Base-by-base conservation (phyloP, 352 stramenopile genomes). In the Phytophthora cryptogea region DNA sequence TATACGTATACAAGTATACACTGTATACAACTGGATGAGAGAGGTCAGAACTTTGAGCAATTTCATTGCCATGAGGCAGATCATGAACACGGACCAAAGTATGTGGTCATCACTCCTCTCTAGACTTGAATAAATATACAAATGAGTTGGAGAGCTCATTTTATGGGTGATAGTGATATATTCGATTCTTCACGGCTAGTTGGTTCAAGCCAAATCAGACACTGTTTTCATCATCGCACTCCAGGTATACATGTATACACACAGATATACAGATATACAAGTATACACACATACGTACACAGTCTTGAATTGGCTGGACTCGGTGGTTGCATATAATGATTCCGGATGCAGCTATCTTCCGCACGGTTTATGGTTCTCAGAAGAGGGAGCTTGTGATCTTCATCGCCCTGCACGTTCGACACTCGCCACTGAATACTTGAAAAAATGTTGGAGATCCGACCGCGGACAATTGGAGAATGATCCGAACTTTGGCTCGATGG, bases 151-250 rank as follows among this genome's bases (percentile, higher is more conserved):
- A 88, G 78, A 65, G 86, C 86, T 95, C 86, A 95, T 89, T 91
- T 93, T 93, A 95, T 95, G 86, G 86, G 86, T 95, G 86, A 95
- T 95, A 92, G 83, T 95, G 83, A 90, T 92, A 90, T 84, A 86
- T 93, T 92, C 62, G 72, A 91, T 51, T 92, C 86, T 79, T 90
- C 86, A 95, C 58, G 82, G 83, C 86, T 95, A 93, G 86, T 95
- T 95, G 86, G 86, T 95, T 74, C 83, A 95, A 95, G 86, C 86
- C 86, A 86, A 76, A 81, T 90, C 73, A 87, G 83, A 72, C 57
- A 79, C 61, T 64, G 43, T 55, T 88, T 92, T 90, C 85, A 92
- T 94, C 85, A 92, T 92, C 56, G 85, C 85, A 87, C 70, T 72
- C 64, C 68, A 7, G 54, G 44, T 20, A 65, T 17, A 28, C 4